phyloP scores from a whole-genome alignment of 768 basidiomycete genomes.

The Ramaria sp. region DNA sequence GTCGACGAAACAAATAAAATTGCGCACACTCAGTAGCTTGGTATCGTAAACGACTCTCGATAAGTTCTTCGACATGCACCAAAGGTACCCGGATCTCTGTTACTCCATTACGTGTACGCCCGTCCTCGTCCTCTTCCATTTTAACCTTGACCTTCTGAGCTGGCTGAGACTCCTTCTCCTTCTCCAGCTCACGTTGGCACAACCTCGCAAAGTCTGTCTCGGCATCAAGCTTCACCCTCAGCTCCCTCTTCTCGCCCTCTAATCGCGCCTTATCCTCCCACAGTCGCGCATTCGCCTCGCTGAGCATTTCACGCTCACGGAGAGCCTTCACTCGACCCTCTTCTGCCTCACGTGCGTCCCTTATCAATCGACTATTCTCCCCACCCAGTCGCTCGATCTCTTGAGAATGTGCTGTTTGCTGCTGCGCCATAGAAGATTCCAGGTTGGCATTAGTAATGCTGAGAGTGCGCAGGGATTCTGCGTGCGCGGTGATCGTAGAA shows the following conservation, averaged over 20 bases:
- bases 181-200: background rate
- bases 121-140: background rate
- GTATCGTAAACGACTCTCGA: background rate
- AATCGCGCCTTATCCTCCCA: slow-evolving; percentile 2
- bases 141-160: background rate
- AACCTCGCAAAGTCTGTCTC: background rate
- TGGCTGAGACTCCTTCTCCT: background rate
- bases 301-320: background rate
- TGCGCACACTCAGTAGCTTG: background rate
- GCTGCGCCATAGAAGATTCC: background rate
- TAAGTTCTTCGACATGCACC: background rate
- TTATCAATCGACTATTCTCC: background rate
- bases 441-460: background rate
- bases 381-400: background rate
- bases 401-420: background rate
- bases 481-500: background rate
- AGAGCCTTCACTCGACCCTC: background rate
- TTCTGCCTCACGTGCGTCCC: background rate
- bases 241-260: slow-evolving; percentile 4
- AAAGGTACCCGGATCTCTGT: background rate
- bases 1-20: background rate
- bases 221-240: background rate
- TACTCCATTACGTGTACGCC: background rate
- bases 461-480: background rate
- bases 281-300: background rate